Base-by-base conservation (phyloP, 2,329 filamentous ascomycete genomes). In the Curvularia eragrostidis region DNA sequence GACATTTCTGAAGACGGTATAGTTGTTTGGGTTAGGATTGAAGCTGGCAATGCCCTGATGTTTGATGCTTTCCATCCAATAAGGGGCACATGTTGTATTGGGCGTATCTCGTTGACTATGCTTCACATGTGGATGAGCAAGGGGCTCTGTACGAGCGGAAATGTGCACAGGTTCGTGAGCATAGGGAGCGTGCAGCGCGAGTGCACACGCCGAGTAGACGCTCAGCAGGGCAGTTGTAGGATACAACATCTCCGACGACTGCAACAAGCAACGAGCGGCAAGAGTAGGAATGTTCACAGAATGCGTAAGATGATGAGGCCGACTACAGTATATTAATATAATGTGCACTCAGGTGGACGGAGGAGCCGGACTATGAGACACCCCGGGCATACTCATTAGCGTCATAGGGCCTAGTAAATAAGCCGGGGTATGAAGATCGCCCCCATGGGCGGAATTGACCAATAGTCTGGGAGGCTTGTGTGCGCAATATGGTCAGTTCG, bases 1-100 rank as follows among this genome's bases (percentile, higher is more conserved):
- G 8, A 81, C 78, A 54, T 80, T 80, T 46, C 79, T 69, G 60
- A 75, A 81, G 2, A 80, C 66, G 6, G 73, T 65, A 52, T 80
- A 81, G 3, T 72, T 68, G 50, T 75, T 75, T 1, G 67, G 62
- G 49, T 79, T 76, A 13, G 60, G 60, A 26, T 75, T 73, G 62
- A 79, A 81, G 1, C 76, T 72, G 1, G 74, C 70, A 47, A 73
- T 61, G 32, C 78, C 79, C 57, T 79, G 77, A 26, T 79, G 77
- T 34, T 75, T 76, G 50, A 81, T 77, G 18, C 75, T 66, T 28
- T 76, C 77, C 32, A 78, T 66, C 79, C 79, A 81, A 53, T 76
- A 81, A 2, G 70, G 65, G 21, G 64, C 65, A 49, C 70, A 75
- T 36, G 51, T 59, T 7, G 58, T 64, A 36, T 62, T 54, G 7